Conservation (phyloP, 331 rosid species). For the Spiraea crenata region DNA sequence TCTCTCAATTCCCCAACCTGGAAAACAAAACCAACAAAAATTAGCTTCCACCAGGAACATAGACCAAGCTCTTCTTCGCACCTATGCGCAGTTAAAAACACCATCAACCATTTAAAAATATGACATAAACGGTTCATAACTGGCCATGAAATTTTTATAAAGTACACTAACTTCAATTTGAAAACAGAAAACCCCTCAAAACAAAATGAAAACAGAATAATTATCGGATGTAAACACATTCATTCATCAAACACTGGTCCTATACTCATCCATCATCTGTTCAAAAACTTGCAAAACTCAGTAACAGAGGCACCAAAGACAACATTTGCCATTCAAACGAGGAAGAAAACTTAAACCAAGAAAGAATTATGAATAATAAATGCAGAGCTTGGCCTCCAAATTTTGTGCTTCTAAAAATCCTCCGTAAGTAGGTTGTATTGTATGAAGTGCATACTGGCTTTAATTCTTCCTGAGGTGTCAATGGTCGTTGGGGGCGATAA, state of each 20-base stretch:
- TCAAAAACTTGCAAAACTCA: not conserved
- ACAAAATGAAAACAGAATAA: not conserved
- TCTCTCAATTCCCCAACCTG: constrained; percentile 68
- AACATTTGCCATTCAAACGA: not conserved
- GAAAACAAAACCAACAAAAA: constrained; percentile 32
- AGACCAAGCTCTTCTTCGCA: not conserved
- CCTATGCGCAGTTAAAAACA: not conserved
- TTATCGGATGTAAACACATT: not conserved
- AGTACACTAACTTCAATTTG: not conserved
- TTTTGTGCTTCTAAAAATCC: not conserved
- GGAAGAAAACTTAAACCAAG: not conserved
- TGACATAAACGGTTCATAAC: not conserved
- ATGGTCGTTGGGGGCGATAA: constrained; percentile 62
- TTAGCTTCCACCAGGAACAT: constrained; percentile 7
- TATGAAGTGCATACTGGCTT: constrained; percentile 40
- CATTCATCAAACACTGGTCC: not conserved
- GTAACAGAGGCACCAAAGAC: not conserved
- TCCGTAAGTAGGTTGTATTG: not conserved
- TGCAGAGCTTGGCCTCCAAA: not conserved
- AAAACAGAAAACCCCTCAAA: not conserved
- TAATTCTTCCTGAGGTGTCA: constrained; percentile 53
- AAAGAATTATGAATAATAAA: not conserved
- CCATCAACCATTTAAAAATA: not conserved
- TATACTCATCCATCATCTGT: not conserved
- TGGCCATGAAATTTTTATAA: not conserved